Conservation (phyloP, 2,329 filamentous ascomycete genomes). For the Aspergillus oerlinghausenensis region DNA sequence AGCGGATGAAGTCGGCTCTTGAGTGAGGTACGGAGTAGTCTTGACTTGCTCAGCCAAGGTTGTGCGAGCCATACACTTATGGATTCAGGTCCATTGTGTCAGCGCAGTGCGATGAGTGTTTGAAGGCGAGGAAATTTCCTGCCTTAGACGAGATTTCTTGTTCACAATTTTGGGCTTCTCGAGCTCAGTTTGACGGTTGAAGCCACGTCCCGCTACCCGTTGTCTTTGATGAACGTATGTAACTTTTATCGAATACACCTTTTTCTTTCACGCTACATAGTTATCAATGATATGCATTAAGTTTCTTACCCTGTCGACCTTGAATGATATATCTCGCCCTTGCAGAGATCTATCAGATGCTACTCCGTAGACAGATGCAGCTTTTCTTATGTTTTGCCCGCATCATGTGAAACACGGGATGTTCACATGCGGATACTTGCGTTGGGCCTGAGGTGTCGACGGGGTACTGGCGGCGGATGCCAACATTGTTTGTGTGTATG, state of each 20-base stretch:
- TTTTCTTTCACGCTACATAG: neutral
- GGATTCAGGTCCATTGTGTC: no score
- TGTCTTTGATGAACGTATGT: neutral
- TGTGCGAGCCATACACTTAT: neutral
- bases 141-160: neutral
- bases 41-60: neutral
- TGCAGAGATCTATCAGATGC: neutral
- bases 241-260: neutral
- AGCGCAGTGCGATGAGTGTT: no score
- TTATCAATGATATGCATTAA: neutral
- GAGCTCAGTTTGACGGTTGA: neutral
- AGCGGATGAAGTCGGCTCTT: neutral
- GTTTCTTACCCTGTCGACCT: neutral
- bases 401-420: neutral
- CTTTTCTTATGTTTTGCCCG: no score
- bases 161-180: neutral
- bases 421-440: neutral
- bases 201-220: neutral
- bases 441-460: neutral
- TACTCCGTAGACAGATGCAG: neutral
- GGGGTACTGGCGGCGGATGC: neutral
- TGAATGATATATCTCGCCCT: neutral
- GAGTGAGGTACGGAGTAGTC: neutral
- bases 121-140: neutral
- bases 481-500: neutral